A percentile compares a stretch with the other conserved stretches of the same genome.
These are phyloP conservation scores for Syncephalastrum monosporum DNA, from an alignment of 371 early-diverging fungal species.

Conservation along the genomic window DNA sequence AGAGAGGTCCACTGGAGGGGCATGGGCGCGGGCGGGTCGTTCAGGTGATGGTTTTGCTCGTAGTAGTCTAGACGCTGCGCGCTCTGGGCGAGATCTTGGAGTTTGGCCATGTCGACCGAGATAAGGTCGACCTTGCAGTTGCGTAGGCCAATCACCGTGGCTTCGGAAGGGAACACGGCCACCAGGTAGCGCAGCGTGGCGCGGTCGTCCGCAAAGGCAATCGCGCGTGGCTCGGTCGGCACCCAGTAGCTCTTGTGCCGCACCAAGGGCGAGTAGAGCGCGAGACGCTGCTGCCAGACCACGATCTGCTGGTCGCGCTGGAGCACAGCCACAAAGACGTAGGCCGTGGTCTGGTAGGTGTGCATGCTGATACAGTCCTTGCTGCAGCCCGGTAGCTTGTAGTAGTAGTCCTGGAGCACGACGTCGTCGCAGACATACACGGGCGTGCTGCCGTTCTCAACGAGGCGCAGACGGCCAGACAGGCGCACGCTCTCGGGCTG, in stretches of 20 bases:
- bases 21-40: constrained; percentile 19
- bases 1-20: constrained; percentile 44
- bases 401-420: constrained; percentile 32
- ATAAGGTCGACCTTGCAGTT: constrained; percentile 38
- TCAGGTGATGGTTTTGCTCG: neutral
- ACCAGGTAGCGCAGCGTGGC: constrained; percentile 33
- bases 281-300: constrained; percentile 36
- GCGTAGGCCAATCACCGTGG: constrained; percentile 37
- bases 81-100: constrained; percentile 27
- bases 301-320: constrained; percentile 34
- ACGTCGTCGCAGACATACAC: constrained; percentile 21
- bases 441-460: too few species aligned
- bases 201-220: constrained; percentile 49
- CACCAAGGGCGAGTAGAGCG: constrained; percentile 23
- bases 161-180: constrained; percentile 38
- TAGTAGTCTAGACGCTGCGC: neutral
- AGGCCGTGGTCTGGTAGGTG: constrained; percentile 35
- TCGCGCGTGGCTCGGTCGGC: constrained; percentile 32
- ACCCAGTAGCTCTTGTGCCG: constrained; percentile 45
- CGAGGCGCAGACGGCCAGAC: too few species aligned
- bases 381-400: constrained; percentile 35
- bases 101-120: constrained; percentile 23
- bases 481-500: too few species aligned
- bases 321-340: constrained; percentile 34
- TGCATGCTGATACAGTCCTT: constrained; percentile 32